These are phyloP conservation scores for Cichorium intybus DNA, from an alignment of 140 eudicot genomes.

Conservation along the genomic window DNA sequence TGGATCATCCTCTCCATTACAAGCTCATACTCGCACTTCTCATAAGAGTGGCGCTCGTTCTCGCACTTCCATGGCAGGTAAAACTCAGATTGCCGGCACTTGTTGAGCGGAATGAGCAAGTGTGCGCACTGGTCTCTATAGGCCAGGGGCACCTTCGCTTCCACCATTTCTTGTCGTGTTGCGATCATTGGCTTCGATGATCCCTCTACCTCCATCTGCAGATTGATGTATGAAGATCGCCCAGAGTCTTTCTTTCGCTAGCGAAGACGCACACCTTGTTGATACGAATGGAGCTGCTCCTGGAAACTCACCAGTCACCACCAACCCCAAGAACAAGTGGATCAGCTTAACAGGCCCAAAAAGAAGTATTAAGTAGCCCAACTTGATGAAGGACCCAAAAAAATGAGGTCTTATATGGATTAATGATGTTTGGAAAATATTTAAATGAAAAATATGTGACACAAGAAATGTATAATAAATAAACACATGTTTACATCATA, in stretches of 20 bases:
- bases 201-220: slow-evolving; percentile 34
- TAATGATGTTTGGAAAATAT: too few relatives aligned
- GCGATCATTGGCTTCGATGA: slow-evolving; percentile 93
- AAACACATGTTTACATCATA: too few relatives aligned
- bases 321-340: neutral
- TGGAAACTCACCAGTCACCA: neutral
- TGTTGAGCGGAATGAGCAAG: slow-evolving; percentile 76
- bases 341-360: neutral
- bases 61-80: slow-evolving; percentile 92
- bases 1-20: slow-evolving; percentile 90
- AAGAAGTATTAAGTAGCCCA: neutral
- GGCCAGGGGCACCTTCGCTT: slow-evolving; percentile 54
- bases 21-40: slow-evolving; percentile 89
- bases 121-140: slow-evolving; percentile 94
- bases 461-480: too few relatives aligned
- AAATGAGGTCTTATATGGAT: too few relatives aligned
- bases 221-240: neutral
- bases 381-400: neutral
- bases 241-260: neutral
- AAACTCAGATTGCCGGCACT: slow-evolving; percentile 74
- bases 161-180: slow-evolving; percentile 74
- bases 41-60: slow-evolving; percentile 74
- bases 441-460: too few relatives aligned
- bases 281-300: neutral
- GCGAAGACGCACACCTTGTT: neutral